A percentile compares a stretch with the other conserved stretches of the same genome.
phyloP scores from a whole-genome alignment of 2,329 filamentous ascomycete genomes.

The Gyromitra esculenta region DNA sequence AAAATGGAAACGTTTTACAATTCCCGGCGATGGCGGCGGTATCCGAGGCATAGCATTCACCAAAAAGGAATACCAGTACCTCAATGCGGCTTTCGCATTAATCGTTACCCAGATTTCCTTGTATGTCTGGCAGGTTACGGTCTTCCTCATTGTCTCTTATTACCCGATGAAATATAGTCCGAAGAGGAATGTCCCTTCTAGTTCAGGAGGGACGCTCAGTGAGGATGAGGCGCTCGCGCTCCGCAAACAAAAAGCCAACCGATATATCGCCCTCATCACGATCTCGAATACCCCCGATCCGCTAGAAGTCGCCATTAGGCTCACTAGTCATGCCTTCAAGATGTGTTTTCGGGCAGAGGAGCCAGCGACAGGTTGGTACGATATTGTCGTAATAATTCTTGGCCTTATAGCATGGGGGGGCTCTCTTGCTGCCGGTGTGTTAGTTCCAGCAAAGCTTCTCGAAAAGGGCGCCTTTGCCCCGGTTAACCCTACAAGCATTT shows the following conservation, averaged over 20 bases:
- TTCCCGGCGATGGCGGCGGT: conserved; percentile 20
- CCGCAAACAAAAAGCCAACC: conserved; percentile 20
- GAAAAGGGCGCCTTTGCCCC: conserved; percentile 21
- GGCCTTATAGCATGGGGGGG: not conserved
- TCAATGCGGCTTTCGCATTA: conserved; percentile 20
- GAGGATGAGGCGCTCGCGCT: not conserved
- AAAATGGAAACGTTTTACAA: conserved; percentile 10
- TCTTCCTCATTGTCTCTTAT: conserved; percentile 56
- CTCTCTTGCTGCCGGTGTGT: not conserved
- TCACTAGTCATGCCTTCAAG: conserved; percentile 3
- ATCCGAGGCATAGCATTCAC: conserved; percentile 5
- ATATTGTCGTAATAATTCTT: conserved; percentile 12
- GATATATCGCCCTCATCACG: conserved; percentile 28
- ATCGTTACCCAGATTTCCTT: conserved; percentile 23
- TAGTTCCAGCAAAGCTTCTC: conserved; percentile 16
- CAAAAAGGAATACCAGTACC: conserved; percentile 20
- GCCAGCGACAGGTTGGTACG: not conserved
- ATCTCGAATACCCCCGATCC: conserved; percentile 38
- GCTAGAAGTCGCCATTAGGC: not conserved
- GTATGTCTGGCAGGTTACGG: conserved; percentile 58
- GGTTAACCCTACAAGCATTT: not conserved
- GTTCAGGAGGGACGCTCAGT: not conserved
- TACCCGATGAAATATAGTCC: conserved; percentile 29
- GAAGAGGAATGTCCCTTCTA: not conserved
- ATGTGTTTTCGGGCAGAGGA: conserved; percentile 8